Evolutionary conservation across 768 basidiomycete species (phyloP).

Genomic region (Tephrocybe sp.): DNA sequence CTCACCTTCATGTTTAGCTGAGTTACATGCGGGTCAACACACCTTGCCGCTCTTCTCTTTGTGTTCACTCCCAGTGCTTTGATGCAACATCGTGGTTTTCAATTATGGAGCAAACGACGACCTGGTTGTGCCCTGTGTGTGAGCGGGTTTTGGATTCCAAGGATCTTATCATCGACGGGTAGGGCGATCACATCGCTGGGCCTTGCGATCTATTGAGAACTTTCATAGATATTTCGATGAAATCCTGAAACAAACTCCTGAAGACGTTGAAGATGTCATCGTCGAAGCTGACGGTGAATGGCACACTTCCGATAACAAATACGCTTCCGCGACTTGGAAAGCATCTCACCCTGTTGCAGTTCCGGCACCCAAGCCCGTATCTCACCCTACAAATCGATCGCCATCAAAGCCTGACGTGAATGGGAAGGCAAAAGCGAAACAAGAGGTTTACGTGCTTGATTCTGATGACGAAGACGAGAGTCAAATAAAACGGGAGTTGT

Average conservation of each 20-base stretch:
- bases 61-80: constrained; percentile 93
- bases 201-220: not conserved
- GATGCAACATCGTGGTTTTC: constrained; percentile 93
- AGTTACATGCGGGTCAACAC: constrained; percentile 82
- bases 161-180: constrained; percentile 93
- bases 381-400: constrained; percentile 20
- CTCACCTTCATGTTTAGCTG: constrained; percentile 45
- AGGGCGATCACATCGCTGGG: constrained; percentile 17
- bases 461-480: constrained; percentile 80
- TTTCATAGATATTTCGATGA: constrained; percentile 78
- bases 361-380: constrained; percentile 23
- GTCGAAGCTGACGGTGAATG: constrained; percentile 95
- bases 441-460: constrained; percentile 65
- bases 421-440: constrained; percentile 45
- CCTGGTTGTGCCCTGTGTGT: constrained; percentile 94
- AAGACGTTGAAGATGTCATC: constrained; percentile 85
- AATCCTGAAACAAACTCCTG: constrained; percentile 75
- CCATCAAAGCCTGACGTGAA: constrained; percentile 28
- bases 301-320: constrained; percentile 90
- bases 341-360: constrained; percentile 39
- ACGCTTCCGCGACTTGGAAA: constrained; percentile 72
- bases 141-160: constrained; percentile 73
- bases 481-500: constrained; percentile 72
- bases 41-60: constrained; percentile 84
- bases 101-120: constrained; percentile 95